Conservation (phyloP, 2,329 filamentous ascomycete species). For the Aulographum hederae region DNA sequence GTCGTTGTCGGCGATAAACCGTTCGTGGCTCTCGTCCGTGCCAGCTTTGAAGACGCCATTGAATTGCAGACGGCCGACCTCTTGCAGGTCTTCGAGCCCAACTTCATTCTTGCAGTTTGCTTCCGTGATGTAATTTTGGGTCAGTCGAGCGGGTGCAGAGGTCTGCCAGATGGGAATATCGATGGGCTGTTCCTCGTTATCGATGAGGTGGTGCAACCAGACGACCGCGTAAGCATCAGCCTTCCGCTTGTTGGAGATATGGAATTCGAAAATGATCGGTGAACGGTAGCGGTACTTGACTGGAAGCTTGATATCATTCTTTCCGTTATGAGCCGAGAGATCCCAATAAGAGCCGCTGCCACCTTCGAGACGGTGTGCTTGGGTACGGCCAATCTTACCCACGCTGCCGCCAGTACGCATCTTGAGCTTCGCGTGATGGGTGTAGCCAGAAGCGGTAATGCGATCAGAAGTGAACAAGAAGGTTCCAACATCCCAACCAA, state of each 20-base stretch:
- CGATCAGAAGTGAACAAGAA: slow-evolving; percentile 67
- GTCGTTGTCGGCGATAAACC: slow-evolving; percentile 73
- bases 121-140: slow-evolving; percentile 83
- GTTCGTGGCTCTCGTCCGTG: slow-evolving; percentile 69
- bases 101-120: slow-evolving; percentile 51
- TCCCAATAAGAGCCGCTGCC: slow-evolving; percentile 44
- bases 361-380: slow-evolving; percentile 41
- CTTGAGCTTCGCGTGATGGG: slow-evolving; percentile 47
- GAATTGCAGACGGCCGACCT: slow-evolving; percentile 70
- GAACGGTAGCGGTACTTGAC: slow-evolving; percentile 83
- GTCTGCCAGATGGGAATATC: slow-evolving; percentile 87
- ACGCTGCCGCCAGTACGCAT: slow-evolving; percentile 73
- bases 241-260: slow-evolving; percentile 47
- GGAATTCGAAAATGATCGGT: slow-evolving; percentile 77
- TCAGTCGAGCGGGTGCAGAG: slow-evolving; percentile 53
- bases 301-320: slow-evolving; percentile 51
- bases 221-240: slow-evolving; percentile 60
- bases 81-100: slow-evolving; percentile 56
- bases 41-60: slow-evolving; percentile 71
- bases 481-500: slow-evolving; percentile 90
- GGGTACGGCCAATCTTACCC: slow-evolving; percentile 45
- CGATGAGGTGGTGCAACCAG: slow-evolving; percentile 73
- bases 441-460: slow-evolving; percentile 47
- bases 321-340: slow-evolving; percentile 28
- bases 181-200: slow-evolving; percentile 59